phyloP scores from a whole-genome alignment of 2,329 filamentous ascomycete species.

The Cladosporium sp. region DNA sequence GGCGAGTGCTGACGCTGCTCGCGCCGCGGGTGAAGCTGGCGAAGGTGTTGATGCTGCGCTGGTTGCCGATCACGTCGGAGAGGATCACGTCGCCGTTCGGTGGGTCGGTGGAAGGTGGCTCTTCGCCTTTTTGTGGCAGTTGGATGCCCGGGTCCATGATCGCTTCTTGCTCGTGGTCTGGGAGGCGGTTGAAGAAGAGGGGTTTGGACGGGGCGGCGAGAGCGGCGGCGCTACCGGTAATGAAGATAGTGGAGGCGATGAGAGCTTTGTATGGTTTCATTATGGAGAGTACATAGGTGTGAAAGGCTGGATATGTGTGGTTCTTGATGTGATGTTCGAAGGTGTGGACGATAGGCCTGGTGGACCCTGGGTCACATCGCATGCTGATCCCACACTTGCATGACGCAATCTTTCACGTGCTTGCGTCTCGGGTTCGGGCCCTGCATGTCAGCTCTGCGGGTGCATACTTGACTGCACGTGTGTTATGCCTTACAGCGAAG shows the following conservation, averaged over 20 bases:
- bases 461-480: not conserved
- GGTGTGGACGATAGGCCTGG: too few species aligned
- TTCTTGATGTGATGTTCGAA: too few species aligned
- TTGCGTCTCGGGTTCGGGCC: not conserved
- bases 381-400: not conserved
- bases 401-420: not conserved
- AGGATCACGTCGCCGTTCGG: constrained; percentile 57
- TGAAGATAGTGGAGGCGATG: constrained; percentile 15
- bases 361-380: not conserved
- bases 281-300: constrained; percentile 6
- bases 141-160: constrained; percentile 24
- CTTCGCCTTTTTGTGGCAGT: constrained; percentile 18
- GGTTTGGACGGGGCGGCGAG: constrained; percentile 19
- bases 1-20: constrained; percentile 60
- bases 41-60: constrained; percentile 78
- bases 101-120: constrained; percentile 11
- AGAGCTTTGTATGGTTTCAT: constrained; percentile 8
- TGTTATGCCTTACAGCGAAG: not conserved
- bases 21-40: constrained; percentile 75
- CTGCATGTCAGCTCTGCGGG: not conserved
- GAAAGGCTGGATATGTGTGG: not conserved
- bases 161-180: constrained; percentile 18
- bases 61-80: constrained; percentile 77
- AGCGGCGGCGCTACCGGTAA: constrained; percentile 17
- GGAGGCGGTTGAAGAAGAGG: constrained; percentile 10